phyloP scores from a whole-genome alignment of 2,329 filamentous ascomycete species.

The Colletotrichum sp. region DNA sequence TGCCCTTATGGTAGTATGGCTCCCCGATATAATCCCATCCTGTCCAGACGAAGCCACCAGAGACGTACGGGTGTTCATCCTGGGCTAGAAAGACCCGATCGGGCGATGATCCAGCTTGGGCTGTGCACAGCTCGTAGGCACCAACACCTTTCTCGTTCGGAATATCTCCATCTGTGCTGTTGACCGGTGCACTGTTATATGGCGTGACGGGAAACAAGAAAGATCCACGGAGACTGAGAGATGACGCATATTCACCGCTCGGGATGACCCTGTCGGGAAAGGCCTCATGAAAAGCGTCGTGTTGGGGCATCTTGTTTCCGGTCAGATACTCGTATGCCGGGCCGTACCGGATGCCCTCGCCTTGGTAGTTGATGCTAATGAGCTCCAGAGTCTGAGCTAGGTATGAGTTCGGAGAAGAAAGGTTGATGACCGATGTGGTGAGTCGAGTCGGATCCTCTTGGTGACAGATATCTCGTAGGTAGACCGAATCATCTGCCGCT shows the following conservation, averaged over 20 bases:
- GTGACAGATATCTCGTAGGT: background rate
- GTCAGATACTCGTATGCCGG: background rate
- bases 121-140: conserved; percentile 56
- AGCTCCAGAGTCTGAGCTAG: background rate
- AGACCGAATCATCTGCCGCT: background rate
- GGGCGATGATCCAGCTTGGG: conserved; percentile 49
- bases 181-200: conserved; percentile 40
- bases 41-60: conserved; percentile 58
- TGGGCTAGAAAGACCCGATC: conserved; percentile 58
- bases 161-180: conserved; percentile 23
- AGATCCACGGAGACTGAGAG: conserved; percentile 54
- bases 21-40: conserved; percentile 57
- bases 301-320: background rate
- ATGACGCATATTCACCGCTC: conserved; percentile 43
- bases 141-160: conserved; percentile 44
- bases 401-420: background rate
- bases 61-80: conserved; percentile 52
- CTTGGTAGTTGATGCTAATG: background rate
- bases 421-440: background rate
- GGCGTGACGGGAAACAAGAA: conserved; percentile 56
- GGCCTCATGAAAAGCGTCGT: background rate
- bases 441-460: background rate
- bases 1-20: conserved; percentile 49
- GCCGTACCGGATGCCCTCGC: background rate
- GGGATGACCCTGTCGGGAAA: background rate